Evolutionary conservation across 768 basidiomycete species (phyloP).

Genomic region (Phaffia australis): DNA sequence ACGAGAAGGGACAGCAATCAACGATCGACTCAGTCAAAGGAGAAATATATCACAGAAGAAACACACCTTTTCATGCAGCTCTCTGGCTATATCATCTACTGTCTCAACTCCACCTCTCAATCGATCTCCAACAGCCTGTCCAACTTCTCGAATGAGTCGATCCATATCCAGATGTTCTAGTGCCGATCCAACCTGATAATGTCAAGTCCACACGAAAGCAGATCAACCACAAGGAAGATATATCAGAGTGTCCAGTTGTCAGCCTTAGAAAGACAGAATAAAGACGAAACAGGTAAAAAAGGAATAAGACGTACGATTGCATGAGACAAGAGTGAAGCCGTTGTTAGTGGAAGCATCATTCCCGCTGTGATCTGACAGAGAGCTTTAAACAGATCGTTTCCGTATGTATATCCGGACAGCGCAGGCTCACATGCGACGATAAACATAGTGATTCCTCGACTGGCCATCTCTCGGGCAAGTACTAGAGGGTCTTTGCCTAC

Average conservation of each 20-base stretch:
- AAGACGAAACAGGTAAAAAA: background rate
- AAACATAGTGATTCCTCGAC: slow-evolving; percentile 22
- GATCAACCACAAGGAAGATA: background rate
- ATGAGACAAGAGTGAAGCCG: slow-evolving; percentile 21
- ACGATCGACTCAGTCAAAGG: no score
- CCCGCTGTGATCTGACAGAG: slow-evolving; percentile 24
- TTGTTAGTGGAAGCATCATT: slow-evolving; percentile 25
- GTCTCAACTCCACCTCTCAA: slow-evolving; percentile 9
- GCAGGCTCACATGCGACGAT: slow-evolving; percentile 26
- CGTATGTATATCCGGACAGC: slow-evolving; percentile 22
- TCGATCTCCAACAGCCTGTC: slow-evolving; percentile 23
- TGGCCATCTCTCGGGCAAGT: slow-evolving; percentile 23
- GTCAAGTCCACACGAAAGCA: no score
- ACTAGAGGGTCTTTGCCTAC: slow-evolving; percentile 20
- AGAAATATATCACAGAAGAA: background rate
- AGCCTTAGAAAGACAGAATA: background rate
- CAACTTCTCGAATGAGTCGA: slow-evolving; percentile 25
- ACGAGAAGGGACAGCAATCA: background rate
- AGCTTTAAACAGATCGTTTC: slow-evolving; percentile 22
- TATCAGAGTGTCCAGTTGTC: background rate
- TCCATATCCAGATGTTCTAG: slow-evolving; percentile 27
- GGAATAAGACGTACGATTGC: slow-evolving; percentile 15
- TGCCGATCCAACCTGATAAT: slow-evolving; percentile 22
- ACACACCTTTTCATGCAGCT: slow-evolving; percentile 22
- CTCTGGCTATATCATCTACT: slow-evolving; percentile 23